These are phyloP conservation scores for Orbilia ellipsospora DNA, from an alignment of 2,329 filamentous ascomycete genomes.

Conservation along the genomic window DNA sequence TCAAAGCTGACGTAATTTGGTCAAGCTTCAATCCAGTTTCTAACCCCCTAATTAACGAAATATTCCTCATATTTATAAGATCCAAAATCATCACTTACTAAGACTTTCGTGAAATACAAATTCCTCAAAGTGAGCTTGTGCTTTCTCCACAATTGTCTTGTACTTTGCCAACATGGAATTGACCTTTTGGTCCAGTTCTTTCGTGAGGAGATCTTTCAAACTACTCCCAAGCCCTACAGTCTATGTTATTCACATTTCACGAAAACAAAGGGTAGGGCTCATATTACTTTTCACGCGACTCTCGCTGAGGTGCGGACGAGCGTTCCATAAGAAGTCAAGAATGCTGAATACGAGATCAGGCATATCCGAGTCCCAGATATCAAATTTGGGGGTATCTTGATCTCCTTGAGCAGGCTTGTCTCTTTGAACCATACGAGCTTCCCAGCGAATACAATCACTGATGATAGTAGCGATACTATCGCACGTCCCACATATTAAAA, in stretches of 20 bases:
- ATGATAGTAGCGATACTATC: slow-evolving; percentile 40
- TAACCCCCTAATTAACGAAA: not conserved
- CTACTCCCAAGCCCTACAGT: slow-evolving; percentile 17
- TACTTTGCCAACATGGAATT: slow-evolving; percentile 28
- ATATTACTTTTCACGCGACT: slow-evolving; percentile 25
- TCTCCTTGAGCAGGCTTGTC: not conserved
- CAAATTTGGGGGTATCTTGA: not conserved
- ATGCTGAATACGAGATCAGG: slow-evolving; percentile 33
- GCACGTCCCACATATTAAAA: slow-evolving; percentile 46
- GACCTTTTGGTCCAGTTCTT: slow-evolving; percentile 30
- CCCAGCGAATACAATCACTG: slow-evolving; percentile 39
- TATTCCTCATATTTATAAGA: not conserved
- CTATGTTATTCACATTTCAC: not conserved
- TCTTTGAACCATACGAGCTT: slow-evolving; percentile 16
- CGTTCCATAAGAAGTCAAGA: slow-evolving; percentile 46
- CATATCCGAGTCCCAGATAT: slow-evolving; percentile 41
- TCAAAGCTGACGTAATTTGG: slow-evolving; percentile 10
- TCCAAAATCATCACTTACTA: slow-evolving; percentile 1
- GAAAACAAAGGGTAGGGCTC: no score
- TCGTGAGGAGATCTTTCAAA: slow-evolving; percentile 37
- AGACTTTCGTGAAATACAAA: slow-evolving; percentile 28
- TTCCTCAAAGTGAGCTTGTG: slow-evolving; percentile 41
- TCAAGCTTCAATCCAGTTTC: slow-evolving; percentile 26
- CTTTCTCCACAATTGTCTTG: slow-evolving; percentile 7
- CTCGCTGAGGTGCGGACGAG: slow-evolving; percentile 34